These are phyloP conservation scores for Narthecium ossifragum DNA, from an alignment of 106 monocot species.

Conservation along the genomic window DNA sequence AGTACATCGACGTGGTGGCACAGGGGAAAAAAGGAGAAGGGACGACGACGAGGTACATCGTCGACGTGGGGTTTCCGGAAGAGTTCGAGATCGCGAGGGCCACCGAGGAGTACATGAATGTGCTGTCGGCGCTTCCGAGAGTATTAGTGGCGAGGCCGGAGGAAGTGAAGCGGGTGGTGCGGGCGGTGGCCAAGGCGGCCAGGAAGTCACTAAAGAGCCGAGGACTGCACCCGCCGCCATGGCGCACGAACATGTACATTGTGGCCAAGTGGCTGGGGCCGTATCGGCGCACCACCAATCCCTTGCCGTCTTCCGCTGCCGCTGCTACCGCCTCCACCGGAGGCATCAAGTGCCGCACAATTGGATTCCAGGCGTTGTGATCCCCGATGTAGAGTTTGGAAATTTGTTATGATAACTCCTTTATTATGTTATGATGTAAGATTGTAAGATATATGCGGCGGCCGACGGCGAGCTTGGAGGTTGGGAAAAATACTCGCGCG, in stretches of 20 bases:
- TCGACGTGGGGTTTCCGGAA: conserved; percentile 46
- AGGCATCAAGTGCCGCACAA: too few species aligned
- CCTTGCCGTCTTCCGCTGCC: too few species aligned
- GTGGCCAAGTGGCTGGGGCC: conserved; percentile 53
- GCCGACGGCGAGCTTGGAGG: too few species aligned
- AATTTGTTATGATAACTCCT: too few species aligned
- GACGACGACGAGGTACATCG: conserved; percentile 29
- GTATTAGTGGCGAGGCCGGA: conserved; percentile 31
- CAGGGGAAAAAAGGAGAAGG: too few species aligned
- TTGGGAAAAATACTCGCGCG: too few species aligned
- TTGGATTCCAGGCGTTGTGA: too few species aligned
- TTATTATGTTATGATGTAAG: too few species aligned
- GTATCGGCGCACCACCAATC: conserved; percentile 36
- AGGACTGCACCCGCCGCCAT: conserved; percentile 47
- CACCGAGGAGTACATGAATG: conserved; percentile 33
- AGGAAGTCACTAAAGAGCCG: conserved; percentile 22
- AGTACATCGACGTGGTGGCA: conserved; percentile 44
- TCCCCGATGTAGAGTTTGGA: too few species aligned
- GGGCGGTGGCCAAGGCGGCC: conserved; percentile 27
- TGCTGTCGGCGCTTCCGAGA: conserved; percentile 32
- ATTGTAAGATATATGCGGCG: too few species aligned
- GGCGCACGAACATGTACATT: conserved; percentile 44
- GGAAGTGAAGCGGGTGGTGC: conserved; percentile 28
- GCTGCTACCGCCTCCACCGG: too few species aligned
- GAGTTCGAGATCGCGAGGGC: conserved; percentile 67